Percentiles rank a stretch among this genome's conserved stretches.
phyloP scores from a whole-genome alignment of 2,329 filamentous ascomycete species.

The Fusarium illudens region DNA sequence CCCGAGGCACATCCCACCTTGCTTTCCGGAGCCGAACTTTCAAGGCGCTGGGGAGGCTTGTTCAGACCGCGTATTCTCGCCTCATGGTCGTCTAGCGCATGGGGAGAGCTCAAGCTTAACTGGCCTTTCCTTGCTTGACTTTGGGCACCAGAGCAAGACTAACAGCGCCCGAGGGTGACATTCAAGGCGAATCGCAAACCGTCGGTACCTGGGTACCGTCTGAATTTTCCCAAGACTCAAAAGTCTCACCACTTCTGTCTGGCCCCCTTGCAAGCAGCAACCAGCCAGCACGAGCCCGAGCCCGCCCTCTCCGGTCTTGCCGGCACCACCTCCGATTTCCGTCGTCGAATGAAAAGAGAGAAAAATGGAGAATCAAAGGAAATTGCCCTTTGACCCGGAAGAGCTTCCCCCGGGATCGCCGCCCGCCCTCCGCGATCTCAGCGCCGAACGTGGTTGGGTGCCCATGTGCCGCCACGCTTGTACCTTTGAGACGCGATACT shows the following conservation, averaged over 20 bases:
- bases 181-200: neutral
- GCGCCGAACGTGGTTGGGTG: slow-evolving; percentile 53
- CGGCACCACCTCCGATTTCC: slow-evolving; percentile 1
- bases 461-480: slow-evolving; percentile 66
- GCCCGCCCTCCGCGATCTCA: slow-evolving; percentile 41
- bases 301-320: slow-evolving; percentile 5
- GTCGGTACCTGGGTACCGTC: neutral
- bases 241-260: slow-evolving; percentile 8
- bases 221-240: neutral
- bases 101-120: neutral
- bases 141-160: neutral
- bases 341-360: slow-evolving; percentile 1
- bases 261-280: neutral
- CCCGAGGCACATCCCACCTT: neutral
- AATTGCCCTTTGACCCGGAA: slow-evolving; percentile 44
- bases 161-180: neutral
- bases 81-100: neutral
- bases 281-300: neutral
- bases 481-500: slow-evolving; percentile 69
- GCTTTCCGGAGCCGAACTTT: slow-evolving; percentile 7
- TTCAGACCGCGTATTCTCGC: neutral
- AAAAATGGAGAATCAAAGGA: slow-evolving; percentile 26
- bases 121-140: neutral
- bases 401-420: slow-evolving; percentile 40
- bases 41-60: neutral